Evolutionary conservation across 352 stramenopile species (phyloP).

Genomic region (Phytophthora sp.): DNA sequence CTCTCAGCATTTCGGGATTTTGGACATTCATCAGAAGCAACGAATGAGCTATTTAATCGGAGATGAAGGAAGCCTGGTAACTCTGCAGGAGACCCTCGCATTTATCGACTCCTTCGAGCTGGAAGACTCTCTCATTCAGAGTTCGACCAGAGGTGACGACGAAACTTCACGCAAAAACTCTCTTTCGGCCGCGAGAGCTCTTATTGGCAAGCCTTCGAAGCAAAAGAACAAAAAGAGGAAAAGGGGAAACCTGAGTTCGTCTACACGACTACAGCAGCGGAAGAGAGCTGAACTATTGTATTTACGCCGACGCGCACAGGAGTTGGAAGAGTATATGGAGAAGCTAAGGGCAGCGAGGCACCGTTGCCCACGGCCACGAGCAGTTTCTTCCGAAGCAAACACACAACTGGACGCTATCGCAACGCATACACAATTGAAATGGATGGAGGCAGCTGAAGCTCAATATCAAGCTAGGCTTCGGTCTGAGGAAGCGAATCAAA

Average conservation of each 20-base stretch:
- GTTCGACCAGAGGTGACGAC: background rate
- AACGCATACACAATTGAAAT: background rate
- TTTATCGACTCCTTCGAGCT: background rate
- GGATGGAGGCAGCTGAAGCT: background rate
- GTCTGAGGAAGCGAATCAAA: background rate
- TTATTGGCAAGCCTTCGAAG: too few species aligned
- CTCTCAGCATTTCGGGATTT: too few species aligned
- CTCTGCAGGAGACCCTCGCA: background rate
- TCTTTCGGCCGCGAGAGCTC: too few species aligned
- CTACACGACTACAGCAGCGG: slow-evolving; percentile 4
- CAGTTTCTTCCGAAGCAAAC: background rate
- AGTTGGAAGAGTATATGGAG: slow-evolving; percentile 6
- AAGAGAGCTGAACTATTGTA: slow-evolving; percentile 5
- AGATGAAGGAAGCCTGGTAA: background rate
- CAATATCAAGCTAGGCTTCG: background rate
- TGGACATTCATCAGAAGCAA: too few species aligned
- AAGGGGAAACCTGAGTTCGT: slow-evolving; percentile 5
- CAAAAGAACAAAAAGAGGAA: background rate
- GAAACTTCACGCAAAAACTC: too few species aligned
- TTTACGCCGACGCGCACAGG: background rate
- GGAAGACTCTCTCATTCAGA: background rate
- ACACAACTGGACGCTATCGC: too few species aligned
- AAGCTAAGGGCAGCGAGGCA: background rate
- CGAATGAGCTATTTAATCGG: background rate
- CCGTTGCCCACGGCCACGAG: background rate